Base-by-base conservation (phyloP, 1,284 basidiomycete genomes). In the Boletus mariae region DNA sequence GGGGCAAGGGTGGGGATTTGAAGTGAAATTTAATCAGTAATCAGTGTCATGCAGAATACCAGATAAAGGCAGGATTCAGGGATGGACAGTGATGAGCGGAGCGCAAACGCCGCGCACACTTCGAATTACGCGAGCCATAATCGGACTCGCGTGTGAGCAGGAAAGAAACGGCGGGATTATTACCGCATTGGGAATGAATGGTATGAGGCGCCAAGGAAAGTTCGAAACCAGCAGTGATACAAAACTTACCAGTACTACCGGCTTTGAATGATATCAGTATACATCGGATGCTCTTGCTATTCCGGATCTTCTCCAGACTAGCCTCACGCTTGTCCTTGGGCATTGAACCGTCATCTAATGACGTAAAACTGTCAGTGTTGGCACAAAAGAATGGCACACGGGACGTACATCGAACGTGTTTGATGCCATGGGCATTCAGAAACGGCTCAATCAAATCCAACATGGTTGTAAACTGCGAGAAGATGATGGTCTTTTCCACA, bases 241-340 rank as follows among this genome's bases (percentile, higher is more conserved):
- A 25, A n/a, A 37, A 69, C 70, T 47, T 61, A 87, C 90, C 91
- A 1, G 92, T 94, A 64, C 88, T 91, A 2, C 94, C 94, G 12
- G 94, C 93, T 70, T 97, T 98, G 83, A 98, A 96, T 0, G 94
- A 97, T 57, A 98, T 96, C 56, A 99, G 73, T 55, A 98, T 98
- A 37, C 96, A 83, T 25, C 77, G 80, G 13, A 78, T 81, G 3
- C 64, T 75, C 10, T 72, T 68, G 63, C 81, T 82, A 26, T 65
- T 82, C 64, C 82, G 84, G 70, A 99, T 95, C 56, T 78, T 80
- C 25, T 84, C 75, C 25, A 98, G 72, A 4, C 89, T 82, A 9
- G 75, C 78, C 61, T 94, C 88, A 17, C 95, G 85, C 57, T 90
- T 80, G 35, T 81, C 80, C 51, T 88, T 83, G 11, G 75, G 72